Conservation (phyloP, 441 rosid species). For the Gossypium schwendimanii region DNA sequence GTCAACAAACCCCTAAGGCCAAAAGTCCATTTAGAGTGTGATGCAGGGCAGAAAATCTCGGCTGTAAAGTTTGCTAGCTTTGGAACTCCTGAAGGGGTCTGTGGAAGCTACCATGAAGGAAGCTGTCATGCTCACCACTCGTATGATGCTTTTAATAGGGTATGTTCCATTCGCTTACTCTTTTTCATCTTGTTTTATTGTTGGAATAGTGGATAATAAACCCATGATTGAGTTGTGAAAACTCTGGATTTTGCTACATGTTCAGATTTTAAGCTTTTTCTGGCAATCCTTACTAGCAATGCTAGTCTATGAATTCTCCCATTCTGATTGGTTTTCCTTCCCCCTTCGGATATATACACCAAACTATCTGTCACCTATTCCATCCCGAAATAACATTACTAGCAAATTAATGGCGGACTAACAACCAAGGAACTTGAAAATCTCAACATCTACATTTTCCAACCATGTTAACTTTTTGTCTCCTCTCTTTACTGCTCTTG, state of each 20-base stretch:
- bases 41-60: slow-evolving; percentile 71
- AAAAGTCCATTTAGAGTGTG: slow-evolving; percentile 76
- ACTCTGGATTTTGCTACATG: not conserved
- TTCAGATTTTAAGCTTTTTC: not conserved
- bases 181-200: not conserved
- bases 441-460: not conserved
- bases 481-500: not conserved
- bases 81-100: slow-evolving; percentile 82
- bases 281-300: not conserved
- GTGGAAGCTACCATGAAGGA: slow-evolving; percentile 79
- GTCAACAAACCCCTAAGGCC: slow-evolving; percentile 75
- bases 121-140: slow-evolving; percentile 90
- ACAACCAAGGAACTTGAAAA: not conserved
- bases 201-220: slow-evolving; percentile 2
- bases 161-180: slow-evolving; percentile 21
- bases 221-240: not conserved
- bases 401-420: not conserved
- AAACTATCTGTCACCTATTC: not conserved
- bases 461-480: not conserved
- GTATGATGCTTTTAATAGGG: slow-evolving; percentile 86
- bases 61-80: slow-evolving; percentile 87
- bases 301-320: not conserved
- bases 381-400: not conserved
- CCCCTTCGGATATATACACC: not conserved
- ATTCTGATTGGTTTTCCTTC: not conserved